These are phyloP conservation scores for Phytopythium chamaehyphon DNA, from an alignment of 352 stramenopile species.

Conservation along the genomic window DNA sequence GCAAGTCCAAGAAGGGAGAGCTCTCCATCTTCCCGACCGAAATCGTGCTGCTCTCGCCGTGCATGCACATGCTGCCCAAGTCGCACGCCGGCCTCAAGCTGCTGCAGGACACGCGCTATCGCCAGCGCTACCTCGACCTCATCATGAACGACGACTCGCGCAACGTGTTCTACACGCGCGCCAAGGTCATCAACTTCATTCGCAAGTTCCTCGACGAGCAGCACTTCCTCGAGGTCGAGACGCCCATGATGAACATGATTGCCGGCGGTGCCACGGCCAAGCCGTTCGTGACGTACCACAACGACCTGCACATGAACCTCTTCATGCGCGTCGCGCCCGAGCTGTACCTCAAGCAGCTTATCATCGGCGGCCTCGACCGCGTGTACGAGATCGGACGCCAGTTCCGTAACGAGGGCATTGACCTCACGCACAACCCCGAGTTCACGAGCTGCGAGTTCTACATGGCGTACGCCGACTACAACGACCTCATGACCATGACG, in stretches of 20 bases:
- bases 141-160: conserved; percentile 95
- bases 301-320: conserved; percentile 95
- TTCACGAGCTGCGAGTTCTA: conserved; percentile 99
- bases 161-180: conserved; percentile 91
- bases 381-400: conserved; percentile 99
- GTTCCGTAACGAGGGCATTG: conserved; percentile 99
- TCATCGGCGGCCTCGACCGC: conserved; percentile 97
- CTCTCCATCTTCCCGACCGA: conserved; percentile 94
- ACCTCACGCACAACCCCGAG: conserved; percentile 98
- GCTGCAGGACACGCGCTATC: conserved; percentile 82
- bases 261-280: conserved; percentile 95
- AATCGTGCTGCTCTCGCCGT: conserved; percentile 74
- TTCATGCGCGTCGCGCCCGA: conserved; percentile 97
- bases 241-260: conserved; percentile 95
- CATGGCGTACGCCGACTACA: conserved; percentile 98
- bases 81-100: conserved; percentile 61
- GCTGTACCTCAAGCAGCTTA: conserved; percentile 96
- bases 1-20: conserved; percentile 98
- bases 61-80: conserved; percentile 86
- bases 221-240: conserved; percentile 98
- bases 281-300: conserved; percentile 98
- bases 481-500: conserved; percentile 97
- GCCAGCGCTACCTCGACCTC: conserved; percentile 94
- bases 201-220: conserved; percentile 91
- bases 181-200: conserved; percentile 93